phyloP scores from a whole-genome alignment of 2,329 filamentous ascomycete genomes.

The Amphichorda felina region DNA sequence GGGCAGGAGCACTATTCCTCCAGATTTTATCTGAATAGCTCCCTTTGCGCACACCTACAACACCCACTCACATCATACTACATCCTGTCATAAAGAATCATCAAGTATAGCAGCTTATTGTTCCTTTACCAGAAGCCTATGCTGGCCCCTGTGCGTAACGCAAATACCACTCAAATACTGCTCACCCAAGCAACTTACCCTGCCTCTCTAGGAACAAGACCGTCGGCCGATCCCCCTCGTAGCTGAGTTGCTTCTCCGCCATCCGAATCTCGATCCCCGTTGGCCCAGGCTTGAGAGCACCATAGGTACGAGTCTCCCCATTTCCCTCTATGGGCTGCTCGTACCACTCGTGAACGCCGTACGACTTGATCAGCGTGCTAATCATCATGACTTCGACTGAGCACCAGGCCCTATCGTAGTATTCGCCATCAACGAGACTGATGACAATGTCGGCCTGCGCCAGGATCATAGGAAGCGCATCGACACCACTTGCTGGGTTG shows the following conservation, averaged over 20 bases:
- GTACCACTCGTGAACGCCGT: conserved; percentile 20
- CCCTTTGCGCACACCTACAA: no score
- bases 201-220: conserved; percentile 14
- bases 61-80: no score
- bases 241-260: conserved; percentile 8
- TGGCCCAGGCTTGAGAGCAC: conserved; percentile 4
- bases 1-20: no score
- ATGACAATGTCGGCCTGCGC: conserved; percentile 25
- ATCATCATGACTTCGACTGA: conserved; percentile 20
- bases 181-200: conserved; percentile 7
- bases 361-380: conserved; percentile 16
- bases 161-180: no score
- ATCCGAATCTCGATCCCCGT: conserved; percentile 4
- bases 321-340: conserved; percentile 6
- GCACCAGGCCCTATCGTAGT: conserved; percentile 25
- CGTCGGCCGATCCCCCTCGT: conserved; percentile 11
- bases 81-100: no score
- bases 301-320: neutral
- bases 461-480: conserved; percentile 22
- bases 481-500: conserved; percentile 16
- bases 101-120: no score
- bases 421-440: conserved; percentile 21
- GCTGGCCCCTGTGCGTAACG: no score
- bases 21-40: no score
- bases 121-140: no score